Conservation (phyloP, 139 green algal species). For the Edaphochlamys debaryana region DNA sequence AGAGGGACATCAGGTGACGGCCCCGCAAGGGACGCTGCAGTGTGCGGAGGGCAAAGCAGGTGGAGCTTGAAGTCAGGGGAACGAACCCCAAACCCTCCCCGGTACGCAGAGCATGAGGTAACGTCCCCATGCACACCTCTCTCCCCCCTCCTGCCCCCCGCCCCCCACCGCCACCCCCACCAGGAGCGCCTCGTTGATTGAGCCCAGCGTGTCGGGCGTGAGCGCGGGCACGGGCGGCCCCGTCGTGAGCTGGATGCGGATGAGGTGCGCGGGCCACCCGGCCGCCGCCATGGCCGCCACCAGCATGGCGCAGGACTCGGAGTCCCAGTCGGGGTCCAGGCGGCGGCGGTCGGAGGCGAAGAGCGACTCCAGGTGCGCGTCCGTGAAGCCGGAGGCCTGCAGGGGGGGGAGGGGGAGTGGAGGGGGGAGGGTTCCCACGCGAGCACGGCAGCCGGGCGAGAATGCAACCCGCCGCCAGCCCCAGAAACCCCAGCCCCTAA, state of each 20-base stretch:
- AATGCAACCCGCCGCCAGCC: too few species aligned
- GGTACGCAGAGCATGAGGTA: too few species aligned
- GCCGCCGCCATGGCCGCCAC: constrained; percentile 14
- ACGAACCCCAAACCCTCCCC: too few species aligned
- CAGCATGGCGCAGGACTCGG: constrained; percentile 9
- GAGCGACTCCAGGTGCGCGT: constrained; percentile 15
- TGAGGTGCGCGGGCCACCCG: background rate
- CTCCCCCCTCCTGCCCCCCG: too few species aligned
- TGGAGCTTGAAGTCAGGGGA: too few species aligned
- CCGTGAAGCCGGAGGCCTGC: constrained; percentile 30
- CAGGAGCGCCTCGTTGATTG: constrained; percentile 28
- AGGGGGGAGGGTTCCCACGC: background rate
- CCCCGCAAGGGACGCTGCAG: too few species aligned
- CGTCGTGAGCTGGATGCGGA: constrained; percentile 11
- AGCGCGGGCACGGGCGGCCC: constrained; percentile 15
- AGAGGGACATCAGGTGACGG: too few species aligned
- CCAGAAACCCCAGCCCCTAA: background rate
- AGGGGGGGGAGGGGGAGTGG: background rate
- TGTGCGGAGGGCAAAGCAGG: too few species aligned
- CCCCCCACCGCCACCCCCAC: background rate
- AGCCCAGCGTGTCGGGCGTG: constrained; percentile 9
- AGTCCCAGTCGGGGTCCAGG: constrained; percentile 32
- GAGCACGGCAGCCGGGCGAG: too few species aligned
- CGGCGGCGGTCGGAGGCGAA: constrained; percentile 10
- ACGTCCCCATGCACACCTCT: too few species aligned